Evolutionary conservation across 352 stramenopile genomes (phyloP).

Genomic region (Phytophthora lateralis): DNA sequence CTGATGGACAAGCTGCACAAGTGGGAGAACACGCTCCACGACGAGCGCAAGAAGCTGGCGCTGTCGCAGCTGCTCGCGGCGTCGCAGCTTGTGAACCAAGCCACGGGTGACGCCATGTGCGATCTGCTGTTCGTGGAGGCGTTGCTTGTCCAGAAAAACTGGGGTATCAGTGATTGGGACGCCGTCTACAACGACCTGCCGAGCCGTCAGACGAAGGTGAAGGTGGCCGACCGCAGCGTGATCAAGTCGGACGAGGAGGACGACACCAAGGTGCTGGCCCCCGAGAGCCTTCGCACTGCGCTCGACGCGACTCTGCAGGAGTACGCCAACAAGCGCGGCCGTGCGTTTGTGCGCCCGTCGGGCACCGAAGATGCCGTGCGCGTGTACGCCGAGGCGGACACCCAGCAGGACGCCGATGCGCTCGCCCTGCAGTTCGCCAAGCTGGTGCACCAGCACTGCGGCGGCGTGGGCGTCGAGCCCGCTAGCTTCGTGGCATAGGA

Average conservation of each 20-base stretch:
- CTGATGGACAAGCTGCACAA: constrained; percentile 88
- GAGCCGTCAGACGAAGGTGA: constrained; percentile 88
- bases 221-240: constrained; percentile 68
- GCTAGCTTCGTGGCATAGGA: constrained; percentile 72
- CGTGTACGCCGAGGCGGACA: constrained; percentile 97
- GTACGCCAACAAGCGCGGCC: constrained; percentile 65
- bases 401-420: constrained; percentile 88
- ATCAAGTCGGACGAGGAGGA: constrained; percentile 72
- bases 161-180: constrained; percentile 92
- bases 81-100: constrained; percentile 95
- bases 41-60: constrained; percentile 83
- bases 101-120: constrained; percentile 97
- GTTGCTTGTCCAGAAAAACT: constrained; percentile 91
- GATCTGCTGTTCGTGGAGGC: constrained; percentile 97
- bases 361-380: constrained; percentile 98
- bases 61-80: constrained; percentile 86
- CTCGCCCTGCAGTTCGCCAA: constrained; percentile 89
- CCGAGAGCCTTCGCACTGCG: constrained; percentile 60
- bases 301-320: constrained; percentile 61
- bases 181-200: constrained; percentile 96
- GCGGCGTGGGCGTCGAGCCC: constrained; percentile 67
- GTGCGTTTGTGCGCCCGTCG: constrained; percentile 95
- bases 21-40: constrained; percentile 72
- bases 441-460: constrained; percentile 78
- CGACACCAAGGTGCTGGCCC: constrained; percentile 68